These are phyloP conservation scores for Rhizophagus clarus DNA, from an alignment of 192 early-diverging fungal species.

Conservation along the genomic window DNA sequence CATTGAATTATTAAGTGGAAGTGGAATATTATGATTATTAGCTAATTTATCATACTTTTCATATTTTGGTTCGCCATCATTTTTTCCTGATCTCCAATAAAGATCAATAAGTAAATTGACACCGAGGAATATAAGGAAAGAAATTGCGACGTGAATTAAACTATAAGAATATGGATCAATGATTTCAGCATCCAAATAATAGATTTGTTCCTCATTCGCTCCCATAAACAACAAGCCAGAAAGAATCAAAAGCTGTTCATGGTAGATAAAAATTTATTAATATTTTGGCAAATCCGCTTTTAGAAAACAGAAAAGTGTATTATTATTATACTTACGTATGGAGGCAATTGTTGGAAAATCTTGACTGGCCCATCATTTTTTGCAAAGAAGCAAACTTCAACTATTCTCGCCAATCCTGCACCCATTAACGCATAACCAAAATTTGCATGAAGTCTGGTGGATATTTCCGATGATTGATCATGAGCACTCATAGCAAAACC, in stretches of 20 bases:
- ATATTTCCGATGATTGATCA: conserved; percentile 59
- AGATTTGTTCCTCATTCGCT: conserved; percentile 60
- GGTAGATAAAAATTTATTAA: background rate
- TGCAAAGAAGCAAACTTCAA: conserved; percentile 57
- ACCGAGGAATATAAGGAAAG: conserved; percentile 61
- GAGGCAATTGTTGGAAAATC: conserved; percentile 45
- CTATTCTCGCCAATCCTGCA: conserved; percentile 55
- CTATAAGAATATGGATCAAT: conserved; percentile 63
- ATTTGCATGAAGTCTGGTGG: conserved; percentile 61
- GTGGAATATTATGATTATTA: background rate
- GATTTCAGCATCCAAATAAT: conserved; percentile 42
- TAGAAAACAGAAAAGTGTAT: too few species aligned
- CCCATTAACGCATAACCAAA: conserved; percentile 66
- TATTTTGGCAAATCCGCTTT: background rate
- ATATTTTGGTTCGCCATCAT: conserved; percentile 18
- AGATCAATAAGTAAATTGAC: conserved; percentile 56
- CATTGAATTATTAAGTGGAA: background rate
- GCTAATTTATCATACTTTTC: background rate
- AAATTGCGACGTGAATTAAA: conserved; percentile 57
- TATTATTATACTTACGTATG: conserved; percentile 41
- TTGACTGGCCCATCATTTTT: conserved; percentile 36
- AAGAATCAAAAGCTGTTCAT: conserved; percentile 48
- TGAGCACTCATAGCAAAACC: conserved; percentile 64
- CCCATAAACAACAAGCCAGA: conserved; percentile 69
- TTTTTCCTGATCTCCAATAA: conserved; percentile 31